phyloP scores from a whole-genome alignment of 2,329 filamentous ascomycete genomes.

The Hypoxylon sp. region DNA sequence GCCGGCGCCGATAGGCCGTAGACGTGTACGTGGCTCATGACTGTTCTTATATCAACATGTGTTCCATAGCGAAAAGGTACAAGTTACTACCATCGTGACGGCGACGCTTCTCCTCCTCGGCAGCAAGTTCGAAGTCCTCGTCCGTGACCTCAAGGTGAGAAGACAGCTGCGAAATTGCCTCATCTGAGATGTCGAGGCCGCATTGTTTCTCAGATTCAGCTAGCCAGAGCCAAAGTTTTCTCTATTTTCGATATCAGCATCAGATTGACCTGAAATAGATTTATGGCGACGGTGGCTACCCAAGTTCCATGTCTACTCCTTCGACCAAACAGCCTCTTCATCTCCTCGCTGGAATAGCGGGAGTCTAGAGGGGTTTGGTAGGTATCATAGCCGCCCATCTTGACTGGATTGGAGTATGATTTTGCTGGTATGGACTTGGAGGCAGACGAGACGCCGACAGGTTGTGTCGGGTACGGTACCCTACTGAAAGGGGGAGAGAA shows the following conservation, averaged over 20 bases:
- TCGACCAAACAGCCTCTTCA: conserved; percentile 80
- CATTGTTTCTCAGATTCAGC: conserved; percentile 84
- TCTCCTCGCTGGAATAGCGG: conserved; percentile 77
- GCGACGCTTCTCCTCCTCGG: conserved; percentile 76
- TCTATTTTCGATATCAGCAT: neutral
- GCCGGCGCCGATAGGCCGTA: conserved; percentile 65
- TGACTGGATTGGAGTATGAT: neutral
- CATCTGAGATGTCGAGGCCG: conserved; percentile 74
- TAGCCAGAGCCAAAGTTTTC: conserved; percentile 84
- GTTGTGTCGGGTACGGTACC: neutral
- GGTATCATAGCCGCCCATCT: conserved; percentile 52
- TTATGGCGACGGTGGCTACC: conserved; percentile 49
- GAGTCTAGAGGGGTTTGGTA: conserved; percentile 73
- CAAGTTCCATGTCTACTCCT: conserved; percentile 76
- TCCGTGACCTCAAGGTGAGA: conserved; percentile 74
- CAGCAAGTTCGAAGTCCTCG: conserved; percentile 76
- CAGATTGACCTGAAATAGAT: neutral
- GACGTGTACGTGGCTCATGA: conserved; percentile 76
- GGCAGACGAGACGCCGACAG: neutral
- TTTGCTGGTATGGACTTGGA: neutral
- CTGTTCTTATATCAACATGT: neutral
- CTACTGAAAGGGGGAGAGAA: neutral
- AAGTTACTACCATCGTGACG: conserved; percentile 58
- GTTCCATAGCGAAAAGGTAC: neutral
- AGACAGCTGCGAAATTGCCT: conserved; percentile 46